phyloP scores from a whole-genome alignment of 352 stramenopile species.

The Phytopythium vexans region DNA sequence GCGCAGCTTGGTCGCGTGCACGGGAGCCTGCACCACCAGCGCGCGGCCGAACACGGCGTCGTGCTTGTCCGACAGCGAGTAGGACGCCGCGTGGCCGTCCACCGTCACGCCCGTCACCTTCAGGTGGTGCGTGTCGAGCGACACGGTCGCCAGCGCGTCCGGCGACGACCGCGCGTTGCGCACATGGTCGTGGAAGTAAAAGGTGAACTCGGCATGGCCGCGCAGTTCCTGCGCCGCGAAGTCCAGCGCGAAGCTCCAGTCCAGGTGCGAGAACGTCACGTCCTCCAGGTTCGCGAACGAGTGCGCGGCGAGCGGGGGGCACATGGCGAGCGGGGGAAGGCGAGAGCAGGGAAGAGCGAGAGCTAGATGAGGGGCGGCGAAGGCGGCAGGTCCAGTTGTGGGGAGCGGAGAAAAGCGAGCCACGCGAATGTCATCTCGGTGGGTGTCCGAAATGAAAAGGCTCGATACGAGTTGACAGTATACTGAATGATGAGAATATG shows the following conservation, averaged over 20 bases:
- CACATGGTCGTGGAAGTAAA: constrained; percentile 77
- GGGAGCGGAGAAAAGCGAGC: too few species aligned
- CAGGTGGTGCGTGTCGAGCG: constrained; percentile 88
- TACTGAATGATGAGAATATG: too few species aligned
- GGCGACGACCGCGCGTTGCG: constrained; percentile 8
- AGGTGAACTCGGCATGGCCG: constrained; percentile 83
- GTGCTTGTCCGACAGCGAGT: constrained; percentile 42
- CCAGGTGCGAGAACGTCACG: constrained; percentile 80
- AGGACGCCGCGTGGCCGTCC: constrained; percentile 39
- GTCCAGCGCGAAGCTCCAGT: constrained; percentile 84
- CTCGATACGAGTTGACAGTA: too few species aligned
- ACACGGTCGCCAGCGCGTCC: constrained; percentile 10
- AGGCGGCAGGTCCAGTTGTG: too few species aligned
- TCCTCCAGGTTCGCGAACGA: constrained; percentile 88
- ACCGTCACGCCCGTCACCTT: constrained; percentile 56
- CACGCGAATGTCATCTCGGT: too few species aligned
- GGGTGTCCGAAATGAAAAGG: too few species aligned
- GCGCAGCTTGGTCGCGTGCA: constrained; percentile 44
- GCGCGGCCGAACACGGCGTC: constrained; percentile 58
- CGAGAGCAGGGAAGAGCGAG: too few species aligned
- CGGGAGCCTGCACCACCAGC: constrained; percentile 47
- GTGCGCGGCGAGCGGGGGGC: constrained; percentile 15
- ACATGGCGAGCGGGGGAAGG: too few species aligned
- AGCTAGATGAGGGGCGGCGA: too few species aligned
- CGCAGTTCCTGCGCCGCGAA: constrained; percentile 72